Evolutionary conservation across 2,329 filamentous ascomycete genomes (phyloP).

Genomic region (Penicillium concentricum): DNA sequence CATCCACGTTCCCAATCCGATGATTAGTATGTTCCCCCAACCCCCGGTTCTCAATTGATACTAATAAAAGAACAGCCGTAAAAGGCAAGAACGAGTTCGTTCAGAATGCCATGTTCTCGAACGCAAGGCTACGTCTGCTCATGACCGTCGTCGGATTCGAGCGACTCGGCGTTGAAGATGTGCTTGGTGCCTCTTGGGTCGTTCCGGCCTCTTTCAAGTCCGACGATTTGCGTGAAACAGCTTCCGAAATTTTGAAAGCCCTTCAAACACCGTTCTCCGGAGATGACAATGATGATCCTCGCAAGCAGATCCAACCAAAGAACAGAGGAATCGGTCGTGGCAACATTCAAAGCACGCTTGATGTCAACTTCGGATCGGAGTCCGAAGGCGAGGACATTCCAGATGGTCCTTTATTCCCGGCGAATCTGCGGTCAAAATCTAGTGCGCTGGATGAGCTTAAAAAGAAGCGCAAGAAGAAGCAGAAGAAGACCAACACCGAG

Average conservation of each 20-base stretch:
- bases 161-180: slow-evolving; percentile 65
- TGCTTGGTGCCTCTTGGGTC: slow-evolving; percentile 73
- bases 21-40: slow-evolving; percentile 48
- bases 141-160: slow-evolving; percentile 74
- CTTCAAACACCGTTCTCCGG: slow-evolving; percentile 77
- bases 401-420: slow-evolving; percentile 65
- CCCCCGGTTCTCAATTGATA: not conserved
- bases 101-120: slow-evolving; percentile 78
- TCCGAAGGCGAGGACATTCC: slow-evolving; percentile 61
- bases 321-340: slow-evolving; percentile 41
- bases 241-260: slow-evolving; percentile 72
- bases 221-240: slow-evolving; percentile 63
- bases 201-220: slow-evolving; percentile 67
- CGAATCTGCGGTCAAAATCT: slow-evolving; percentile 47
- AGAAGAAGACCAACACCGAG: slow-evolving; percentile 44
- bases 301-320: slow-evolving; percentile 76
- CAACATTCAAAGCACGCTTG: slow-evolving; percentile 34
- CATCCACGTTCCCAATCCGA: slow-evolving; percentile 25
- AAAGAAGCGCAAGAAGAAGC: slow-evolving; percentile 60
- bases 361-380: slow-evolving; percentile 69
- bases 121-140: slow-evolving; percentile 80
- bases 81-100: slow-evolving; percentile 65
- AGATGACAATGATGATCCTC: slow-evolving; percentile 71
- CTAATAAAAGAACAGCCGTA: slow-evolving; percentile 49
- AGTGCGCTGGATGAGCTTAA: slow-evolving; percentile 59